Evolutionary conservation across 495 filamentous ascomycete species (phyloP), one percentile per base, ranked within the genome.

Genomic region (Hypoxylon subgilvum): DNA sequence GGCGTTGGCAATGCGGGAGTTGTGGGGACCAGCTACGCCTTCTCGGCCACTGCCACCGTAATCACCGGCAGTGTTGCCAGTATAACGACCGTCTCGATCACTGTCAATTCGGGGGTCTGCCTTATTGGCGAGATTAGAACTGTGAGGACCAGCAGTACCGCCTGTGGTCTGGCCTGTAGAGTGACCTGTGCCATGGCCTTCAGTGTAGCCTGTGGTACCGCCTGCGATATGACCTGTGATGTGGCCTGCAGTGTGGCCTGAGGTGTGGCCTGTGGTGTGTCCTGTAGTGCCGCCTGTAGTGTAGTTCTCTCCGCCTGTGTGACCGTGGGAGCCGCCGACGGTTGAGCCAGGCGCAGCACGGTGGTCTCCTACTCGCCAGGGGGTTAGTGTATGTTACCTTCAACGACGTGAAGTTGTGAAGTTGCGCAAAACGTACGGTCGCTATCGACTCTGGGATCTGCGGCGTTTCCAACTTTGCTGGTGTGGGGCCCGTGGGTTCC

Each of bases 41-140:
- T 69, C 60, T 19, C 30, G 61, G 31, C 61, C 61, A 19, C 61
- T 57, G 18, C 53, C 52, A 16, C 59, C 59, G 12, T 59, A 56
- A 30, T 63, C 64, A 3, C 67, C 67, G 12, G 67, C 60, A 1
- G 52, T 61, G 45, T 67, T 69, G 5, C 66, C 66, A 5, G 48
- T 43, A n/a, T 34, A 56, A 12, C 69, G 68, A 38, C 72, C 69
- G 46, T 75, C 71, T 18, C 74, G 71, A 52, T 80, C 76, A 1
- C 70, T 76, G 63, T 80, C 79, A 39, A 80, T 68, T 23, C 77
- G 68, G 13, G 81, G 81, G 40, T 83, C 74, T 63, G 58, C 50
- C 65, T 83, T 83, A 72, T 87, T 87, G 45, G 79, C 72, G 10
- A 84, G 17, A 61, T 79, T 75, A 43, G 76, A 82, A 45, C 61